Evolutionary conservation across 2,329 filamentous ascomycete genomes (phyloP), one percentile per base, ranked within the genome.

Genomic region (Herpomyces periplanetae): DNA sequence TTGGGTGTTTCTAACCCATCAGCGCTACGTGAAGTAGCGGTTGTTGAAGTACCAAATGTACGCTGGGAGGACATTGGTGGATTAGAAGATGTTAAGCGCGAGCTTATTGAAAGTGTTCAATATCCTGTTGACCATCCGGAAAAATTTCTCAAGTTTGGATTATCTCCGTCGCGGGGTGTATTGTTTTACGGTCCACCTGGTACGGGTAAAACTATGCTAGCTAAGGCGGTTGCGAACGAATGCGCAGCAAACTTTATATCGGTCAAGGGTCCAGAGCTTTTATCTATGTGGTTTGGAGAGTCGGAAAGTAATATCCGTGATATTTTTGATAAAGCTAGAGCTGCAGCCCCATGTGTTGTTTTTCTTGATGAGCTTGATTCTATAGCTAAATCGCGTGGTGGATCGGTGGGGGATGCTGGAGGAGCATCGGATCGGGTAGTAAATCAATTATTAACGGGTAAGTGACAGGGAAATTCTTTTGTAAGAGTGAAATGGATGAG

Each of bases 281-380:
- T 96, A 32, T 88, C 71, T 41, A 96, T 96, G 80, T 96, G 80
- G 80, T 96, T 96, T 37, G 80, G 80, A 60, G 80, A 96, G 48
- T 96, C 80, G 21, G 84, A 96, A 47, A 87, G 69, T 57, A 96
- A 96, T 47, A 91, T 96, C 28, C 68, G 80, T 38, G 80, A 96
- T 40, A 96, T 96, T 34, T 96, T 96, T 42, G 80, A 96, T 57
- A 96, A 91, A 58, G 80, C 80, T 28, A 69, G 80, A 37, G 84
- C 80, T 26, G 80, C 84, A 25, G 80, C 80, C 32, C 80, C 80
- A 44, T 96, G 84, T 33, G 68, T 96, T 26, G 80, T 96, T 31
- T 96, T 96, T 62, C 54, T 96, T 27, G 80, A 96, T 31, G 80
- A 96, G 49, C 45, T 96, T 42, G 80, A 96, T 36, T 96, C 80